These are phyloP conservation scores for Sporothrix protearum DNA, from an alignment of 2,329 filamentous ascomycete species.

Conservation along the genomic window DNA sequence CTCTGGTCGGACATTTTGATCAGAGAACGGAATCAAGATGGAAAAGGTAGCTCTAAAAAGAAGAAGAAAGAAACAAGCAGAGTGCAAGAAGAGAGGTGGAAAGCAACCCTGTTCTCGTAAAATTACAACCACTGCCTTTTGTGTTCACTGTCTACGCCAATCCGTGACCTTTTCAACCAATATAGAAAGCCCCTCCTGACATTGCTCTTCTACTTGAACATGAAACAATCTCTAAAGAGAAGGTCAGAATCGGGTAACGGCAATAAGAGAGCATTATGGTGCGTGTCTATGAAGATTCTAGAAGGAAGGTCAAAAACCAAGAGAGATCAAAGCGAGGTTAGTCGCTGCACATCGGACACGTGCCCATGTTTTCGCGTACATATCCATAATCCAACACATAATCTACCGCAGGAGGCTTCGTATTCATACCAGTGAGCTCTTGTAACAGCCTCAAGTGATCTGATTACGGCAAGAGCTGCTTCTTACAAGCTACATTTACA, in stretches of 20 bases:
- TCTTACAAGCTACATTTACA: background rate
- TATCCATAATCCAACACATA: background rate
- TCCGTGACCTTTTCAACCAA: too few relatives aligned
- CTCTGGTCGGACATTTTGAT: background rate
- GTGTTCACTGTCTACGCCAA: too few relatives aligned
- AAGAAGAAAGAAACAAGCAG: too few relatives aligned
- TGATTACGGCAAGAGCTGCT: background rate
- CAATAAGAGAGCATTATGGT: background rate
- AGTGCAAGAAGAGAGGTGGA: background rate
- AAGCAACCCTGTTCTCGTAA: background rate
- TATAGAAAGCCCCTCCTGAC: background rate
- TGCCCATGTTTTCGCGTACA: background rate
- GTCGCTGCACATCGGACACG: constrained; percentile 5
- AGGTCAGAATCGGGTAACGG: too few relatives aligned
- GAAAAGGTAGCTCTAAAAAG: background rate
- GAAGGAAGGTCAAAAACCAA: background rate
- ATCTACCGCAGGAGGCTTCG: background rate
- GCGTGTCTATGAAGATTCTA: constrained; percentile 1
- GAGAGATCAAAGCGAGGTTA: constrained; percentile 3
- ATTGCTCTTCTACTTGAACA: background rate
- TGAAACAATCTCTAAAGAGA: background rate
- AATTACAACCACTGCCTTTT: too few relatives aligned
- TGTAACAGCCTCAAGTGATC: too few relatives aligned
- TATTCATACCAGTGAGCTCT: constrained; percentile 1
- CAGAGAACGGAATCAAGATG: background rate